phyloP scores from a whole-genome alignment of 257 asterid species.

The Solanum pimpinellifolium region DNA sequence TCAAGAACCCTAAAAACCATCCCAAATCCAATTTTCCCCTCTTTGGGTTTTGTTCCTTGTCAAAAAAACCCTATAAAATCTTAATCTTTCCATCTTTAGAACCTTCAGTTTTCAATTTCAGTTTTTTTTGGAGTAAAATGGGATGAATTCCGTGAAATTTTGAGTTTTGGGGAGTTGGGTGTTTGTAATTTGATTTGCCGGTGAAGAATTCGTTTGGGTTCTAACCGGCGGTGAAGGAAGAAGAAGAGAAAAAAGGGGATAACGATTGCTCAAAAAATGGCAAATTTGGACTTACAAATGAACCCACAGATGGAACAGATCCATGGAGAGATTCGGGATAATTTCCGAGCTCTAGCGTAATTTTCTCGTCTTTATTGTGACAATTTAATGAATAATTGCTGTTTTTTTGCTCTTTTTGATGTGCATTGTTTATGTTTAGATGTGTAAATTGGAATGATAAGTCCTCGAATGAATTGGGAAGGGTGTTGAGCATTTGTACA shows the following conservation, averaged over 20 bases:
- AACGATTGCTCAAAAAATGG: slow-evolving; percentile 9
- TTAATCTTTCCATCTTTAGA: not conserved
- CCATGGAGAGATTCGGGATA: slow-evolving; percentile 85
- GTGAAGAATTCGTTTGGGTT: slow-evolving; percentile 8
- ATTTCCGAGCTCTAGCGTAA: slow-evolving; percentile 78
- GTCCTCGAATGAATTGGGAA: not conserved
- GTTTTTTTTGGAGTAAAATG: not conserved
- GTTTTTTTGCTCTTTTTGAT: not conserved
- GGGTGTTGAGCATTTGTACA: not conserved
- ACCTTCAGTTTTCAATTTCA: not conserved
- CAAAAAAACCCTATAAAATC: not conserved
- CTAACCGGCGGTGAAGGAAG: not conserved
- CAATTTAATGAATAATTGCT: not conserved
- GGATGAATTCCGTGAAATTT: not conserved
- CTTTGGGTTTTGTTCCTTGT: not conserved
- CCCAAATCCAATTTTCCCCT: not conserved
- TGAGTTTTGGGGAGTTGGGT: not conserved
- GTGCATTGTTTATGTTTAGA: not conserved
- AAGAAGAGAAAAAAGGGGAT: not conserved
- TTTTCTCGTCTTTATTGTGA: not conserved
- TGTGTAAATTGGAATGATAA: not conserved
- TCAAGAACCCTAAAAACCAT: slow-evolving; percentile 14
- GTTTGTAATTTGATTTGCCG: not conserved
- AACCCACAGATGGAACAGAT: slow-evolving; percentile 95
- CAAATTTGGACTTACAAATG: slow-evolving; percentile 52